A percentile compares a stretch with the other conserved stretches of the same genome.
Conservation (phyloP, 805 yeast species). For the Aciculoconidium aculeatum region DNA sequence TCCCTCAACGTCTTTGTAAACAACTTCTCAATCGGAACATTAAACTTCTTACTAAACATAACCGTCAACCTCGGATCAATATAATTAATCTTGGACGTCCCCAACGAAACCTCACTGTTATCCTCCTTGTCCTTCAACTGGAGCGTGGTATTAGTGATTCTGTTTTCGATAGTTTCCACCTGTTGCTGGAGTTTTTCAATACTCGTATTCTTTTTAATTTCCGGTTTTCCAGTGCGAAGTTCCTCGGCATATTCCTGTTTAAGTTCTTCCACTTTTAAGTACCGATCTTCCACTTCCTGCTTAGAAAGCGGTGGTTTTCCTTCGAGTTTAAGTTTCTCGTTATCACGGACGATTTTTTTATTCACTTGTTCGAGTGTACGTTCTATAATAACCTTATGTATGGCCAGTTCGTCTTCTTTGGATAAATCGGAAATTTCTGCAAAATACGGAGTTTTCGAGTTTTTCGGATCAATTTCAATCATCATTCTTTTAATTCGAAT, state of each 20-base stretch:
- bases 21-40: conserved; percentile 87
- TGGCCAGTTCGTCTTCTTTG: conserved; percentile 54
- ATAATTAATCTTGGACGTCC: conserved; percentile 91
- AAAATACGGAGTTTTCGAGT: conserved; percentile 55
- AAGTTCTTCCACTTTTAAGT: conserved; percentile 49
- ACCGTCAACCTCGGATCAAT: conserved; percentile 92
- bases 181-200: conserved; percentile 71
- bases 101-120: conserved; percentile 86
- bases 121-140: conserved; percentile 91
- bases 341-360: conserved; percentile 68
- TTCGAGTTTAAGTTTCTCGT: conserved; percentile 63
- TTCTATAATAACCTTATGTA: conserved; percentile 55
- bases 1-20: conserved; percentile 89
- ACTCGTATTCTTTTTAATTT: conserved; percentile 42
- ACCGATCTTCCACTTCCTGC: conserved; percentile 52
- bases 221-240: conserved; percentile 52
- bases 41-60: conserved; percentile 76
- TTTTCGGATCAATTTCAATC: conserved; percentile 57
- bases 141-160: conserved; percentile 62
- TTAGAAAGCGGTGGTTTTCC: conserved; percentile 48
- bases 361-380: conserved; percentile 60
- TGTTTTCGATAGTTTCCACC: conserved; percentile 62
- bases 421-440: conserved; percentile 61
- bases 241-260: conserved; percentile 51
- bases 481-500: conserved; percentile 69